These are phyloP conservation scores for Centaurea solstitialis DNA, from an alignment of 129 eudicot genomes.

Conservation along the genomic window DNA sequence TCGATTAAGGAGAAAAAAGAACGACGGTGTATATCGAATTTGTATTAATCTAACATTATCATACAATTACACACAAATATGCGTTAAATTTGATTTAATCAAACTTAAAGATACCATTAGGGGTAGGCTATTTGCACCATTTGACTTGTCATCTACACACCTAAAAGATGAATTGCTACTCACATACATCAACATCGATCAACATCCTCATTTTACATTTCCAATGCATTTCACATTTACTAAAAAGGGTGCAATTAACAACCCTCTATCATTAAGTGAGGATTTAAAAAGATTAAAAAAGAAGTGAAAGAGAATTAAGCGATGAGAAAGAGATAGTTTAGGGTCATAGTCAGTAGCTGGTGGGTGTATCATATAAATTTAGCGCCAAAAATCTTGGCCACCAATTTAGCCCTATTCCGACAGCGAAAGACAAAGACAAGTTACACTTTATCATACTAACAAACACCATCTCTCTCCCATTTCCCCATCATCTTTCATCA, in stretches of 20 bases:
- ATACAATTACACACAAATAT: neutral
- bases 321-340: constrained; percentile 9
- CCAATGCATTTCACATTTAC: too few relatives aligned
- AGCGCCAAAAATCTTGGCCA: constrained; percentile 61
- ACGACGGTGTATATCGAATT: neutral
- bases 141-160: too few relatives aligned
- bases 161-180: too few relatives aligned
- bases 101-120: too few relatives aligned
- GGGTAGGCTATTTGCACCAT: too few relatives aligned
- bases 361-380: constrained; percentile 56
- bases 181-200: too few relatives aligned
- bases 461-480: constrained; percentile 34
- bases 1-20: neutral
- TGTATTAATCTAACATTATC: neutral
- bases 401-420: constrained; percentile 59
- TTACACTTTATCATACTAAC: constrained; percentile 27
- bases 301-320: neutral
- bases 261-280: too few relatives aligned
- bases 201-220: too few relatives aligned
- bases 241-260: too few relatives aligned
- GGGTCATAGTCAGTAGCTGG: constrained; percentile 63
- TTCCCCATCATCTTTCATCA: constrained; percentile 39
- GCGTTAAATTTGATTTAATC: neutral
- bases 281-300: too few relatives aligned
- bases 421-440: constrained; percentile 42